Base-by-base conservation (phyloP, 331 rosid species). In the Rosa hybrid region DNA sequence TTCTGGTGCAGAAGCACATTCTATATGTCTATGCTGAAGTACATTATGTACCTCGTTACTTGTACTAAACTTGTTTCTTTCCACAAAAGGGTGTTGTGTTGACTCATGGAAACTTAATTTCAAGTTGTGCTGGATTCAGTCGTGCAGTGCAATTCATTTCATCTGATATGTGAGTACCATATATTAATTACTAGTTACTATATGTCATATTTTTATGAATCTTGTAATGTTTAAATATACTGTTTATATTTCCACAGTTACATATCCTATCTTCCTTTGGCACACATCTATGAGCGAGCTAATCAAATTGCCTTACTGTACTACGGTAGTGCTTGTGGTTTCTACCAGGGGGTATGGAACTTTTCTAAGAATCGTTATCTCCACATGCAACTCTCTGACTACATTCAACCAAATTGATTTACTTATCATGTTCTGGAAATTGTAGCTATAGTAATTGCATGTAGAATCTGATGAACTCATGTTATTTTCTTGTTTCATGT, bases 181-280 rank as follows among this genome's bases (percentile, higher is more conserved):
- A 14, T 50, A 50, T 50, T 16, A 10, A 14, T 50, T 44, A 6
- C 10, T 44, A 44, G 48, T 50, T 14, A 50, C 56, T 13, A 50
- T 50, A 46, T 84, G 48, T 44, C 53, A 23, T 51, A 51, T 81
- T 81, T 77, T 16, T 59, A 34, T 59, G 30, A 59, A 59, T 59
- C 65, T 59, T 21, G 13, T 59, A 9, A 21, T n/a, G 67, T 59
- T 59, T 59, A 34, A 34, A 20, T 46, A 46, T 50, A 50, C 18
- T 38, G 41, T 42, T 81, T 30, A 63, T 42, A 57, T 71, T 50
- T 81, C 79, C 70, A 71, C 96, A 96, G 99, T 68, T 93, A 93
- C 84, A 89, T 96, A 83, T 96, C 97, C 20, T 96, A 96, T 89
- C 99, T 96, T 78, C 99, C 99, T 42, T 86, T 96, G 89, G 99